A percentile compares a stretch with the other conserved stretches of the same genome.
Evolutionary conservation across 1,284 basidiomycete species (phyloP).

Genomic region (Cutaneotrichosporon curvatum): DNA sequence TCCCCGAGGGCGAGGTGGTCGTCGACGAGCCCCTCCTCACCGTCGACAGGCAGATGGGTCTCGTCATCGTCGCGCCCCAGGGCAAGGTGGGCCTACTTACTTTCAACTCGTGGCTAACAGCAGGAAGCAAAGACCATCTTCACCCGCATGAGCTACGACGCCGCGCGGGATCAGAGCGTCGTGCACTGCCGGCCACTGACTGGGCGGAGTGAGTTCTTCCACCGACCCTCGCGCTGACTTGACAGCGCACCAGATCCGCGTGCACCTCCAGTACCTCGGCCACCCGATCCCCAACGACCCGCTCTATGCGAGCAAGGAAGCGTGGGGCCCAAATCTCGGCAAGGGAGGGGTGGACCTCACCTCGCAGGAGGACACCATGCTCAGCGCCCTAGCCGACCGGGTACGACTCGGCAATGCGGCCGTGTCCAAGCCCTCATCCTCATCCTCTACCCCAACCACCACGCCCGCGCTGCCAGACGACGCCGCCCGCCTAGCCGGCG

Average conservation of each 20-base stretch:
- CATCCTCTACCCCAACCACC: not conserved
- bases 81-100: constrained; percentile 63
- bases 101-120: not conserved
- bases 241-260: constrained; percentile 88
- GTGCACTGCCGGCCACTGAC: constrained; percentile 81
- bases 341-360: constrained; percentile 72
- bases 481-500: constrained; percentile 17
- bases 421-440: constrained; percentile 1
- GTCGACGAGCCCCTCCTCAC: constrained; percentile 86
- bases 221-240: not conserved
- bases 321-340: constrained; percentile 74
- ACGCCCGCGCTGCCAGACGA: constrained; percentile 6
- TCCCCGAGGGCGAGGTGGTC: constrained; percentile 70
- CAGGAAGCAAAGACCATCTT: constrained; percentile 88
- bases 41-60: constrained; percentile 89
- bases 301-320: constrained; percentile 67
- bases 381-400: constrained; percentile 9
- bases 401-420: constrained; percentile 4
- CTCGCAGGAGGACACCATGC: constrained; percentile 44
- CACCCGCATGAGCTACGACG: constrained; percentile 75
- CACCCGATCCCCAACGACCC: constrained; percentile 90
- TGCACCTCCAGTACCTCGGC: constrained; percentile 92
- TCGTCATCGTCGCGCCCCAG: constrained; percentile 88
- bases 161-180: constrained; percentile 73
- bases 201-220: constrained; percentile 64